Evolutionary conservation across 306 rosid genomes (phyloP).

Genomic region (Prunus campanulata): DNA sequence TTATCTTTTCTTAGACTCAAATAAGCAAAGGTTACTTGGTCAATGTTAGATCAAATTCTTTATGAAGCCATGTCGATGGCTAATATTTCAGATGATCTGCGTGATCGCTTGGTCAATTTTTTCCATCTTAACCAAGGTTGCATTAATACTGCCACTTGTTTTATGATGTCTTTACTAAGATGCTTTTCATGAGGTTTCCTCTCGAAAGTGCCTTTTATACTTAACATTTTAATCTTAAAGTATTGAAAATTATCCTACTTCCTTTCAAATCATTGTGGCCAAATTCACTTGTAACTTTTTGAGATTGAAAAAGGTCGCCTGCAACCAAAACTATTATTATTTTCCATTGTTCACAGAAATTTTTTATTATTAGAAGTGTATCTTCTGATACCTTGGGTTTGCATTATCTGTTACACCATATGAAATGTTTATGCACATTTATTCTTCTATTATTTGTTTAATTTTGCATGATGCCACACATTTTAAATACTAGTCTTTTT

Average conservation of each 20-base stretch:
- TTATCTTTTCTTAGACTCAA: too few relatives aligned
- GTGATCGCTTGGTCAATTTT: neutral
- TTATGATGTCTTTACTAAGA: neutral
- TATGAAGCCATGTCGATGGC: too few relatives aligned
- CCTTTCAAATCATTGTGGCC: neutral
- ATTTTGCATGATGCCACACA: slow-evolving; percentile 10
- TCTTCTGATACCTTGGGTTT: neutral
- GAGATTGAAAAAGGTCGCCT: neutral
- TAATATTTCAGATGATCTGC: too few relatives aligned
- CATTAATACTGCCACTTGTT: neutral
- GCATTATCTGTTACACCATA: neutral
- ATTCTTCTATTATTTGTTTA: neutral
- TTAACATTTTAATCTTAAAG: too few relatives aligned
- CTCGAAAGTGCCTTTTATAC: neutral
- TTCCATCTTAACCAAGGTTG: neutral
- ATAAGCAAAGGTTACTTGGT: too few relatives aligned
- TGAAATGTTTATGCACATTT: neutral
- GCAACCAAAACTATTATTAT: neutral
- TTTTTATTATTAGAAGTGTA: neutral
- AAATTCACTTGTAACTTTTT: neutral
- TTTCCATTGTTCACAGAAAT: neutral
- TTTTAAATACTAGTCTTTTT: neutral
- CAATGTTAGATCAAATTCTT: too few relatives aligned
- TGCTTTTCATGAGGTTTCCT: neutral
- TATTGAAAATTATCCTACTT: neutral